Conservation (phyloP, 1,284 basidiomycete species). For the Boletus mariae region DNA sequence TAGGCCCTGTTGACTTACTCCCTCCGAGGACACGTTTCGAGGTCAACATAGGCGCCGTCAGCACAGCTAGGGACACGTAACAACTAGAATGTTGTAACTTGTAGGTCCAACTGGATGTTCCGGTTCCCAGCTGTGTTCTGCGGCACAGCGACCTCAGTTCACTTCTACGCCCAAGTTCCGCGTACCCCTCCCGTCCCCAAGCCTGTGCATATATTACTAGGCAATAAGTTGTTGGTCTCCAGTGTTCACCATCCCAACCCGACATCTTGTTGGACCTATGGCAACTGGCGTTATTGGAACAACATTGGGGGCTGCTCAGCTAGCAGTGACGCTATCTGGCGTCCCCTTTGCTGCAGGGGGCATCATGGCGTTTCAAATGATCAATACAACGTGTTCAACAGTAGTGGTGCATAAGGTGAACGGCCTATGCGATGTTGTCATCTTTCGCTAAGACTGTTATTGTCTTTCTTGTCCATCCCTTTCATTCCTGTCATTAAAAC, state of each 20-base stretch:
- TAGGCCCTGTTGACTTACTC: too few species aligned
- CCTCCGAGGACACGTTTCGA: too few species aligned
- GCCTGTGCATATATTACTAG: conserved; percentile 8
- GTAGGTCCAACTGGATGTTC: neutral
- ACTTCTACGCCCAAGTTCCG: neutral
- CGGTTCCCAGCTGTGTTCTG: neutral
- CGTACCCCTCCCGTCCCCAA: neutral
- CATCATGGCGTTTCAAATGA: conserved; percentile 39
- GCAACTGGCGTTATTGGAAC: conserved; percentile 23
- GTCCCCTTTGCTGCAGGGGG: conserved; percentile 43
- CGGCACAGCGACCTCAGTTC: neutral
- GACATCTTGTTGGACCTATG: conserved; percentile 18
- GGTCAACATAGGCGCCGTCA: too few species aligned
- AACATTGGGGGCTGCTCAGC: conserved; percentile 34
- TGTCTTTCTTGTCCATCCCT: neutral
- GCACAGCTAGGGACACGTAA: too few species aligned
- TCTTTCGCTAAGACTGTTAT: conserved; percentile 6
- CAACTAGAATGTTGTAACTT: neutral
- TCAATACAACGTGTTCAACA: conserved; percentile 40
- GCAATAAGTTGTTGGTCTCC: neutral
- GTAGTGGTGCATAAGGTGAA: conserved; percentile 45
- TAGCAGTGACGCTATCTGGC: conserved; percentile 41
- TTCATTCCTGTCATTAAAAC: conserved; percentile 1
- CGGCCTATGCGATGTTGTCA: neutral
- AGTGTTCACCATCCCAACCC: neutral